Evolutionary conservation across 805 yeast species (phyloP).

Genomic region (Yarrowia deformans): DNA sequence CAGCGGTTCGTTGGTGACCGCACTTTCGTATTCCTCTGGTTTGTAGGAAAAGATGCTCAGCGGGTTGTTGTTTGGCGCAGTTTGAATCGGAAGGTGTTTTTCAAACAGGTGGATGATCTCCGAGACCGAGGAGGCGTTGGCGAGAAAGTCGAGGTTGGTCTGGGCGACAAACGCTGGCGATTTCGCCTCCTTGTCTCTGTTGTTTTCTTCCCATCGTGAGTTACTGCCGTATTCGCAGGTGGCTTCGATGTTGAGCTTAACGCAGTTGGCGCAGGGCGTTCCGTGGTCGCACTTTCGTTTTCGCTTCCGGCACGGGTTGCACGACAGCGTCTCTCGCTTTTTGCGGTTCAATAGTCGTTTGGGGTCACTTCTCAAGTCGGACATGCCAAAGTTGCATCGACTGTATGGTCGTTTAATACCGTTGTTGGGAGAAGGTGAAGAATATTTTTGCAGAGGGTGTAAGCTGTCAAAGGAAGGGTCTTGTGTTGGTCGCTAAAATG

Average conservation of each 20-base stretch:
- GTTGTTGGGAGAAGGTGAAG: slow-evolving; percentile 15
- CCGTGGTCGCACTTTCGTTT: slow-evolving; percentile 37
- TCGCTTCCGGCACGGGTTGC: slow-evolving; percentile 37
- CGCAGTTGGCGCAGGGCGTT: slow-evolving; percentile 24
- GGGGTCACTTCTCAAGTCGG: neutral
- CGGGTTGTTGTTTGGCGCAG: slow-evolving; percentile 7
- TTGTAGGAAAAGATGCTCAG: slow-evolving; percentile 32
- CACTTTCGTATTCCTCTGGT: slow-evolving; percentile 4
- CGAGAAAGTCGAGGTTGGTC: slow-evolving; percentile 5
- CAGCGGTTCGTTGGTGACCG: slow-evolving; percentile 13
- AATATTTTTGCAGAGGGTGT: neutral
- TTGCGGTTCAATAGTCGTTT: slow-evolving; percentile 21
- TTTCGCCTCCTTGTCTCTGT: slow-evolving; percentile 1
- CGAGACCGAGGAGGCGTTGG: neutral
- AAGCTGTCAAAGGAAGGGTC: neutral
- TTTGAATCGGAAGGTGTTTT: slow-evolving; percentile 14
- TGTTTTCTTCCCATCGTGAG: slow-evolving; percentile 29
- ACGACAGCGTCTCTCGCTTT: slow-evolving; percentile 33
- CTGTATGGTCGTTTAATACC: neutral
- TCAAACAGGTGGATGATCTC: slow-evolving; percentile 19
- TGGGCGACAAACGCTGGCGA: neutral
- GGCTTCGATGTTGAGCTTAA: slow-evolving; percentile 26
- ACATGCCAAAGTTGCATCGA: neutral
- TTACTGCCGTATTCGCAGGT: slow-evolving; percentile 27
- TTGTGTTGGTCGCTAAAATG: neutral